Percentiles rank a stretch among this genome's conserved stretches.
Conservation (phyloP, 176 grass and related monocot genomes). For the Tillandsia leiboldiana region DNA sequence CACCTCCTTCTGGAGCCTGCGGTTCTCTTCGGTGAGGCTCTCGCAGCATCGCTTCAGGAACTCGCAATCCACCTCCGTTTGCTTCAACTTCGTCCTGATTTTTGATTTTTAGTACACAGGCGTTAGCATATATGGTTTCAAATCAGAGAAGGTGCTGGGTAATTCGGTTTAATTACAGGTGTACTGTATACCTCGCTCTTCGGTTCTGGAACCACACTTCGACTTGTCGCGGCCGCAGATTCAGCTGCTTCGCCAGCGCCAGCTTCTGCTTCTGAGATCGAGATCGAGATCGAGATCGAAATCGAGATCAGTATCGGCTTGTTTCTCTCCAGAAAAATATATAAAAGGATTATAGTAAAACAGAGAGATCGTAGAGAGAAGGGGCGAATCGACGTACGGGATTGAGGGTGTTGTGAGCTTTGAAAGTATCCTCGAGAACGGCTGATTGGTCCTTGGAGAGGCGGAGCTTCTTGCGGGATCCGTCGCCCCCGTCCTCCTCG, state of each 20-base stretch:
- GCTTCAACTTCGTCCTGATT: conserved; percentile 75
- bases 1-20: conserved; percentile 81
- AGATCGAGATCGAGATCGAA: background rate
- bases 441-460: conserved; percentile 81
- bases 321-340: background rate
- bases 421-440: conserved; percentile 85
- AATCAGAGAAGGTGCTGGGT: background rate
- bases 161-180: no score
- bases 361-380: background rate
- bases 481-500: conserved; percentile 65
- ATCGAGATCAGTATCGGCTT: background rate
- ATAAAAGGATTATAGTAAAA: background rate
- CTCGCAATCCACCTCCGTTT: conserved; percentile 92
- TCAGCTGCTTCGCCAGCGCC: conserved; percentile 54
- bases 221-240: conserved; percentile 68
- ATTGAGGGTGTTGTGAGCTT: conserved; percentile 76
- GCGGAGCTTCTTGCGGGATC: conserved; percentile 78
- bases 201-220: conserved; percentile 98
- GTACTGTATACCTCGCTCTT: conserved; percentile 32
- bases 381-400: conserved; percentile 26
- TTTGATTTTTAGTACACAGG: background rate
- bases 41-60: conserved; percentile 89
- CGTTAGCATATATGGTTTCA: background rate
- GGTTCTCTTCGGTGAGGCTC: conserved; percentile 75
- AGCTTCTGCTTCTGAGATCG: conserved; percentile 60